Base-by-base conservation (phyloP, 352 stramenopile species). In the Phytophthora sojae region DNA sequence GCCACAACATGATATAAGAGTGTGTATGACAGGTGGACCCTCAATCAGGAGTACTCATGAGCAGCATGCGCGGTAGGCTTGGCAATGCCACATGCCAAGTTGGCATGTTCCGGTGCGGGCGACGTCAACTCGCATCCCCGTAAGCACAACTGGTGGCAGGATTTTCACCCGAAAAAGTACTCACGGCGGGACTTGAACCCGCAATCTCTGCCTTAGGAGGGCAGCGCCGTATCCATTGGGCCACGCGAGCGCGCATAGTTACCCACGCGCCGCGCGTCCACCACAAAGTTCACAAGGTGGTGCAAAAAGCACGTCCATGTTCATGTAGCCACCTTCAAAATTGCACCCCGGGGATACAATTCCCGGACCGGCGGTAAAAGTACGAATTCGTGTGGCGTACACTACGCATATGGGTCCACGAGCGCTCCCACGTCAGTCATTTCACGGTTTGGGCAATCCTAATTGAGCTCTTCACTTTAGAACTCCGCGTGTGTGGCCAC, bases 121-220 rank as follows among this genome's bases (percentile, higher is more conserved):
- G 15, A 25, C n/a, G n/a, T 29, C 25, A 29, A 29, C 25, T 29
- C 25, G 26, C 26, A 30, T 5, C 26, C 53, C 14, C 29, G 9
- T 32, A 47, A 21, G 6, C 26, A 52, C 11, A 57, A 25, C 19
- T 39, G 37, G n/a, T 8, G 9, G 23, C 39, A 62, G 30, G 56
- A 64, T 65, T 67, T 66, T 49, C 29, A 21, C 19, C 26, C 26
- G 45, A 67, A 73, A 80, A 76, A 59, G 5, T 76, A 89, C 81
- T 88, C 82, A 90, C 82, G 82, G 78, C 80, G 82, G 82, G 79
- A 88, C 79, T 90, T 82, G 82, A 90, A 90, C 82, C 81, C 82
- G 77, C 79, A 90, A 90, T 90, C 79, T 90, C 80, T 85, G 82
- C 77, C 82, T 90, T 90, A 87, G 81, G 81, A 87, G 79, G 79